Evolutionary conservation across 2,329 filamentous ascomycete genomes (phyloP), one percentile per base, ranked within the genome.

Genomic region (Alternaria longipes): DNA sequence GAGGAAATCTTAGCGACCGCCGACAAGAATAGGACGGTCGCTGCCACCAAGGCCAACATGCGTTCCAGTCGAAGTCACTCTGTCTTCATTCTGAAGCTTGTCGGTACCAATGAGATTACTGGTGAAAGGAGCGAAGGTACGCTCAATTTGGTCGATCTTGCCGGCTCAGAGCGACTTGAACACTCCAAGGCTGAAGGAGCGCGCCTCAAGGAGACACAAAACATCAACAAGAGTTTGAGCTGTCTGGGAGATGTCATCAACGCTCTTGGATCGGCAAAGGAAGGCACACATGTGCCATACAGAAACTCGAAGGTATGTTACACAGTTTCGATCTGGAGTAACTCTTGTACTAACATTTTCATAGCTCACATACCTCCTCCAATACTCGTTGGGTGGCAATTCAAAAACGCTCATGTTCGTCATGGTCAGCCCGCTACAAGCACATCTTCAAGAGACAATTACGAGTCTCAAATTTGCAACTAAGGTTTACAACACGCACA

Each of bases 381-480:
- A 98, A 86, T 96, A 95, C 75, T 97, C 93, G 3, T 84, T 99
- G 8, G 94, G 95, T 4, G 95, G 95, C 16, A 97, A 97, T 79
- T 95, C 91, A 70, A 97, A 97, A 82, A 99, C 95, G 0, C 89
- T 99, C 72, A 99, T 99, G 95, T 97, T 99, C 78, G 93, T 98
- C 77, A 98, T 98, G 94, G 91, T 97, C 58, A 95, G 91, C 70
- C 95, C 95, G 34, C 83, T 98, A 60, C 92, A 96, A 81, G 91
- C 89, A 6, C 95, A 98, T 81, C 83, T 97, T 66, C 91, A 90
- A 73, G 95, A 99, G 84, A 97, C 94, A 3, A 84, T 97, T 76
- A 97, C 94, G 45, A 97, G 93, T 84, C 84, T 99, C 79, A 91
- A 95, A 74, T 99, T 99, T 80, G 95, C 95, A 16, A 96, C 92